phyloP scores from a whole-genome alignment of 164 flowering plant genomes.

The Aristolochia californica region DNA sequence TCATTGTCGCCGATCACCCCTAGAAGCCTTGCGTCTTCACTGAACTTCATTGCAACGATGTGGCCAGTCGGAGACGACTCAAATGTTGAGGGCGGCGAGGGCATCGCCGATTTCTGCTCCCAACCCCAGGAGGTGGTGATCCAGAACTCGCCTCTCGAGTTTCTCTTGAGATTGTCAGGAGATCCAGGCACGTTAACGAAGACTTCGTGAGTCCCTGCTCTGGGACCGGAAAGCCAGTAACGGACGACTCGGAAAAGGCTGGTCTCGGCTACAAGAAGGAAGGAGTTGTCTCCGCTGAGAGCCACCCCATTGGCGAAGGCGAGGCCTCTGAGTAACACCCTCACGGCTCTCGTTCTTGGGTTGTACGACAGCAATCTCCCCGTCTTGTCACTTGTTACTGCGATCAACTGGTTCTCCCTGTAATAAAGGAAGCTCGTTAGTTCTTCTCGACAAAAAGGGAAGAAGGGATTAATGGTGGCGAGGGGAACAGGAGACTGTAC shows the following conservation, averaged over 20 bases:
- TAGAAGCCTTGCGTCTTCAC: background rate
- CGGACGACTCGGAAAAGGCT: too few species aligned
- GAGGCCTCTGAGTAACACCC: too few species aligned
- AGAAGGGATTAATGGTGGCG: background rate
- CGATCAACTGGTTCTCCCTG: background rate
- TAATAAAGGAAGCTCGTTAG: background rate
- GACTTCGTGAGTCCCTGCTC: too few species aligned
- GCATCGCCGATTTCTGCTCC: background rate
- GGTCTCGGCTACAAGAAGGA: too few species aligned
- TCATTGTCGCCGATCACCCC: background rate
- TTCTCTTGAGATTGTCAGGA: constrained; percentile 19
- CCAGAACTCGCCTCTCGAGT: constrained; percentile 16
- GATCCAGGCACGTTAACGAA: constrained; percentile 8
- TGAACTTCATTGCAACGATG: background rate
- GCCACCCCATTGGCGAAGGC: too few species aligned
- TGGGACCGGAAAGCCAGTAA: too few species aligned
- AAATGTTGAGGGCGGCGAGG: background rate
- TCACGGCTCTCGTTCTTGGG: too few species aligned
- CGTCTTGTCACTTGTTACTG: constrained; percentile 16
- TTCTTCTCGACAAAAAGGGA: background rate
- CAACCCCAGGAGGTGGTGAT: background rate
- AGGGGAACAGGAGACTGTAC: background rate
- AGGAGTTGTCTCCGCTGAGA: too few species aligned
- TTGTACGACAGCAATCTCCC: constrained; percentile 36
- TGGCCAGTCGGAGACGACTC: background rate